Percentiles rank a stretch among this genome's conserved stretches.
Evolutionary conservation across 345 rosid species (phyloP).

Genomic region (Sisymbrium altissimum): DNA sequence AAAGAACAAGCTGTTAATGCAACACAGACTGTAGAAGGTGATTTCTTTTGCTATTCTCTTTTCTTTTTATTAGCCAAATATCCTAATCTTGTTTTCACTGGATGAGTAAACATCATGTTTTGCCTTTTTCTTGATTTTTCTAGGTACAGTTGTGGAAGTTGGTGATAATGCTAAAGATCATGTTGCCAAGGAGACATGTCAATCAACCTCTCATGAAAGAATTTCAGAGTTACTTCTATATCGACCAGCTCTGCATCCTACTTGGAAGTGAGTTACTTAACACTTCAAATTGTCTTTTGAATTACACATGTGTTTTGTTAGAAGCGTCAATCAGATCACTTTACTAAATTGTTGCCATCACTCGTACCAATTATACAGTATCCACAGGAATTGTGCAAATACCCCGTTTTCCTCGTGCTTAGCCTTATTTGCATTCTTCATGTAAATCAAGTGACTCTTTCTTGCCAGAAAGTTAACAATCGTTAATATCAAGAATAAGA

Average conservation of each 20-base stretch:
- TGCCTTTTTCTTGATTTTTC: constrained; percentile 10
- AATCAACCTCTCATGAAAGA: constrained; percentile 17
- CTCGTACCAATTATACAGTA: not conserved
- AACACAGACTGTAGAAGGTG: constrained; percentile 17
- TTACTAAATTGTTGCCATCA: not conserved
- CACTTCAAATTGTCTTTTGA: not conserved
- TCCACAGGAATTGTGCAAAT: not conserved
- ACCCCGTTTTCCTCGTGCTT: not conserved
- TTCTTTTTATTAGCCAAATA: constrained; percentile 7
- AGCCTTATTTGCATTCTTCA: not conserved
- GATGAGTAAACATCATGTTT: not conserved
- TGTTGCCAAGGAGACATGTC: constrained; percentile 27
- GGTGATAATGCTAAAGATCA: constrained; percentile 28
- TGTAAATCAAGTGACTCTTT: not conserved
- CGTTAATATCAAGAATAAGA: too few species aligned
- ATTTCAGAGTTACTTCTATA: constrained; percentile 16
- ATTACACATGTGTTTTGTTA: not conserved
- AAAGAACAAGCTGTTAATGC: constrained; percentile 10
- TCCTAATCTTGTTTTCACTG: constrained; percentile 8
- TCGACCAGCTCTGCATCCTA: constrained; percentile 43
- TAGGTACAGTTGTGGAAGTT: constrained; percentile 30
- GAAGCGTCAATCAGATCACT: not conserved
- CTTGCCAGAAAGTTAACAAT: not conserved
- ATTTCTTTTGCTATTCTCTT: constrained; percentile 3
- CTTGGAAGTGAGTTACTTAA: constrained; percentile 54